Conservation (phyloP, 1,284 basidiomycete genomes). For the Rhodotorula sp. region DNA sequence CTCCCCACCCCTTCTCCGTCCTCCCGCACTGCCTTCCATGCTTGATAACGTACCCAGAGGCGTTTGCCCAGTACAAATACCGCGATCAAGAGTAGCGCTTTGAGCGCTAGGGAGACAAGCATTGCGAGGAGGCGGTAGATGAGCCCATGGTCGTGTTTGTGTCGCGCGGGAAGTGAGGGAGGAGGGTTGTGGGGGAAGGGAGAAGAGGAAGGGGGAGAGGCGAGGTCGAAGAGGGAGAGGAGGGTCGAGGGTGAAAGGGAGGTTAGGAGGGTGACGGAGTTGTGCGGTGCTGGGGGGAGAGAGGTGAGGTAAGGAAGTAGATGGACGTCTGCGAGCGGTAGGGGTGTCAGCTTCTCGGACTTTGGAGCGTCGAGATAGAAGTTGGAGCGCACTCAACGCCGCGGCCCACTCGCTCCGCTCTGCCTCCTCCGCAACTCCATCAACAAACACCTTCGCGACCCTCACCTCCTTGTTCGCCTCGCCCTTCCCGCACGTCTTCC, state of each 20-base stretch:
- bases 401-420: background rate
- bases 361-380: background rate
- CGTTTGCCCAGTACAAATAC: too few species aligned
- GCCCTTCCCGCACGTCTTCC: constrained; percentile 14
- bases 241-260: constrained; percentile 10
- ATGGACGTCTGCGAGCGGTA: constrained; percentile 5
- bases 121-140: background rate
- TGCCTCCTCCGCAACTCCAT: background rate
- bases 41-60: background rate
- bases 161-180: background rate
- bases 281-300: constrained; percentile 19
- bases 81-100: background rate
- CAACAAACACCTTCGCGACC: constrained; percentile 4
- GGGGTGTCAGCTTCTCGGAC: too few species aligned
- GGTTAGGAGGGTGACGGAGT: constrained; percentile 15
- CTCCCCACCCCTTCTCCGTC: background rate
- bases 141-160: background rate
- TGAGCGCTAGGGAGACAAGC: background rate
- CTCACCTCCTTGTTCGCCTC: constrained; percentile 19
- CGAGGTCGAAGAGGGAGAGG: constrained; percentile 14
- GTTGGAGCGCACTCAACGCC: constrained; percentile 1
- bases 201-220: background rate
- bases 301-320: constrained; percentile 1
- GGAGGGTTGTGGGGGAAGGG: background rate
- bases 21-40: too few species aligned